Evolutionary conservation across 345 rosid genomes (phyloP).

Genomic region (Jatropha curcas): DNA sequence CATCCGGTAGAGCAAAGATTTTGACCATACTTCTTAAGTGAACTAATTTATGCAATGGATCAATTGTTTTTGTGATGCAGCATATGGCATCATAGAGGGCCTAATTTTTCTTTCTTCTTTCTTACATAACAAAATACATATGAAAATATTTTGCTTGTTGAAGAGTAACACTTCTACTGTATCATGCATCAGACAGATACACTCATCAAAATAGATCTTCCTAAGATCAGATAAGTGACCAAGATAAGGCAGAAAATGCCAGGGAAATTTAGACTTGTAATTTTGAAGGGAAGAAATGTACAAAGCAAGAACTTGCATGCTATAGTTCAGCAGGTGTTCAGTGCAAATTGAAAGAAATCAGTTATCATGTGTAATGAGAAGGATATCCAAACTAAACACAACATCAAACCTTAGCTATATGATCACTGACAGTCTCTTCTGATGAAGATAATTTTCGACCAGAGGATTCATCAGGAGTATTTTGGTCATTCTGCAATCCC

Average conservation of each 20-base stretch:
- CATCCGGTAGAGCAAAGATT: background rate
- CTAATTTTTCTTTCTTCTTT: background rate
- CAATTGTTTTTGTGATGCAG: background rate
- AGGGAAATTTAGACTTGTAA: background rate
- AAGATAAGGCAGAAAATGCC: background rate
- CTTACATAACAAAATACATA: background rate
- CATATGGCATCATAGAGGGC: background rate
- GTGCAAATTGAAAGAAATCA: background rate
- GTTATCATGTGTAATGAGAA: background rate
- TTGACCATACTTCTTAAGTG: background rate
- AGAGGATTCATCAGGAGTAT: slow-evolving; percentile 55
- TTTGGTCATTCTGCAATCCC: slow-evolving; percentile 70
- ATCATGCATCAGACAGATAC: background rate
- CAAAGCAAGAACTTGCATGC: no score
- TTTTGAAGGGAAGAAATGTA: no score
- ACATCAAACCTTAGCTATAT: slow-evolving; percentile 54
- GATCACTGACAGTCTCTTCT: slow-evolving; percentile 51
- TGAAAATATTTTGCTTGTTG: background rate
- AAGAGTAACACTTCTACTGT: background rate
- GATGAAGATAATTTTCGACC: slow-evolving; percentile 51
- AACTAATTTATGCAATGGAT: background rate
- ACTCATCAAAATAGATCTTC: background rate
- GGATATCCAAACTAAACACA: slow-evolving; percentile 19
- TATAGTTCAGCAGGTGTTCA: background rate
- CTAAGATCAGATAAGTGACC: background rate